Conservation (phyloP, 768 basidiomycete species). For the Lactarius psammicola region DNA sequence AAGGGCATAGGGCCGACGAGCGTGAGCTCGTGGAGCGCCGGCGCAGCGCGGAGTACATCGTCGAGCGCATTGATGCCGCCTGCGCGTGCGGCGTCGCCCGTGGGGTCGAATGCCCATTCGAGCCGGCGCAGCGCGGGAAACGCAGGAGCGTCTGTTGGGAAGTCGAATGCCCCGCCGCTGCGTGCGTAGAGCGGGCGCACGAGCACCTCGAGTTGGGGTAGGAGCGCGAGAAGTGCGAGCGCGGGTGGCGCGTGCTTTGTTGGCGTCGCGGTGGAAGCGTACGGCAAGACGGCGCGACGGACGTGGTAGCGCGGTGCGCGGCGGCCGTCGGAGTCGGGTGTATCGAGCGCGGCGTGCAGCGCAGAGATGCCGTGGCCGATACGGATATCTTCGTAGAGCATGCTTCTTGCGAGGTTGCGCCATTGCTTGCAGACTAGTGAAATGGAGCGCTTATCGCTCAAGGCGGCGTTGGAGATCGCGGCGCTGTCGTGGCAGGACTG, state of each 20-base stretch:
- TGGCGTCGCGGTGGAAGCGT: conserved; percentile 16
- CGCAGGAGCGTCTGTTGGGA: not conserved
- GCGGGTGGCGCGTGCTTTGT: conserved; percentile 11
- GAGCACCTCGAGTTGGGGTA: conserved; percentile 25
- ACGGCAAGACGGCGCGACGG: conserved; percentile 27
- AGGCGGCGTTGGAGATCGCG: conserved; percentile 5
- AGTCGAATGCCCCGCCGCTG: conserved; percentile 13
- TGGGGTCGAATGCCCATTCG: conserved; percentile 21
- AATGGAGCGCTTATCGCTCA: conserved; percentile 19
- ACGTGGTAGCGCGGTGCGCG: conserved; percentile 10
- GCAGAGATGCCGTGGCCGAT: conserved; percentile 18
- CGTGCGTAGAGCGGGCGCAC: conserved; percentile 10
- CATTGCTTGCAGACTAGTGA: conserved; percentile 25
- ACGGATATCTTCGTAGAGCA: conserved; percentile 29
- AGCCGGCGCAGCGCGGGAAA: conserved; percentile 22
- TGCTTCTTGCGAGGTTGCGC: conserved; percentile 15
- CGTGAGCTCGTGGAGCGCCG: conserved; percentile 6
- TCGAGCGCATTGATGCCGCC: conserved; percentile 26
- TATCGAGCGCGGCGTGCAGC: conserved; percentile 5
- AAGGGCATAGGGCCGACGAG: conserved; percentile 19
- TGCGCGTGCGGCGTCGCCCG: conserved; percentile 20
- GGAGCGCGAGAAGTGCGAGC: conserved; percentile 17
- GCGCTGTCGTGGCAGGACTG: not conserved
- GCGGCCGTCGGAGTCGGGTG: not conserved
- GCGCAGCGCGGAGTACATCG: conserved; percentile 18